Conservation (phyloP, 441 rosid genomes). For the Eugenia klotzschiana region DNA sequence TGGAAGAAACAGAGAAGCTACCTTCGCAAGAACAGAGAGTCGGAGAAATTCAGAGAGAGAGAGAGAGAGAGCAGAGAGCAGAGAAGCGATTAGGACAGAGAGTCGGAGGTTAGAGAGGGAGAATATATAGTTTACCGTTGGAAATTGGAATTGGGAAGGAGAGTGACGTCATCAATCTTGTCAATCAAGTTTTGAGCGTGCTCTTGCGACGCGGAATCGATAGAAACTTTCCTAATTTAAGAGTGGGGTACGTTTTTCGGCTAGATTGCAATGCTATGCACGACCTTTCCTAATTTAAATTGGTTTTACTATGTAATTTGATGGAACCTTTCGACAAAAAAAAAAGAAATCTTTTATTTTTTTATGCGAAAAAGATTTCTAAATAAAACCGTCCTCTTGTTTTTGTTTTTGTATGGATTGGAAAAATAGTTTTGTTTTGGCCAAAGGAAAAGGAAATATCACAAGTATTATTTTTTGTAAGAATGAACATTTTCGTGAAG, state of each 20-base stretch:
- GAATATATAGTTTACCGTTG: not conserved
- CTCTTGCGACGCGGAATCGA: too few species aligned
- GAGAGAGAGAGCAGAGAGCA: not conserved
- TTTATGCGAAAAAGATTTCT: too few species aligned
- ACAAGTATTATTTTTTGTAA: not conserved
- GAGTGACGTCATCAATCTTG: not conserved
- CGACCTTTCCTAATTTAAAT: too few species aligned
- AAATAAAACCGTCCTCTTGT: not conserved
- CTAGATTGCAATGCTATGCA: too few species aligned
- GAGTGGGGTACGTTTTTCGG: too few species aligned
- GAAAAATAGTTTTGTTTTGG: not conserved
- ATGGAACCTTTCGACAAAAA: too few species aligned
- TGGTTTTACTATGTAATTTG: too few species aligned
- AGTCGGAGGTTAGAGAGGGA: not conserved
- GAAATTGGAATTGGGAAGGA: not conserved
- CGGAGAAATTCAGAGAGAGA: not conserved
- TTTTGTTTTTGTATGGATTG: not conserved
- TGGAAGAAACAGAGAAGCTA: not conserved
- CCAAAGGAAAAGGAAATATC: not conserved
- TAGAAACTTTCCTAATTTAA: not conserved
- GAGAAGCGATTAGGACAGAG: not conserved
- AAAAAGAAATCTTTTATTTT: too few species aligned
- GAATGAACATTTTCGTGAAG: too few species aligned
- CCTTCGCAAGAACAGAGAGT: not conserved
- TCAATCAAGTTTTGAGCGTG: not conserved